Evolutionary conservation across 805 yeast genomes (phyloP), one percentile per base, ranked within the genome.

Genomic region (Ogataea trehalophila): DNA sequence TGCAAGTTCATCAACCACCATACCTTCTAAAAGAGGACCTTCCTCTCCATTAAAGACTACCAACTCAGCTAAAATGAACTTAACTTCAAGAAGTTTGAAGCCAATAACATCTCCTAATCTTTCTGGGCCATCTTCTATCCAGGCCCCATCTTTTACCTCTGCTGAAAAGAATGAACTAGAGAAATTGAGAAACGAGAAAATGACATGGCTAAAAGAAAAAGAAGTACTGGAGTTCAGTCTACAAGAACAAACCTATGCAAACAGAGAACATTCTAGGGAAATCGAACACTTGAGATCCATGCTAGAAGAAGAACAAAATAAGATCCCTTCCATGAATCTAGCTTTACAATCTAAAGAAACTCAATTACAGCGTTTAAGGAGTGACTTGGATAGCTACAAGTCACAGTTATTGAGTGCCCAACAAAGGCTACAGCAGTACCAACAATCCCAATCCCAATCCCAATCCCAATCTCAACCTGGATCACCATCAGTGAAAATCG

Each of bases 1-100:
- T 45, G 39, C 58, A 2, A 40, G 44, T n/a, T 40, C 58, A 6
- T 43, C 54, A 1, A 44, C 54, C 8, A 44, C 55, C 4, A 55
- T 84, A 17, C 91, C 91, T 4, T 72, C 85, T 3, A 85, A 85
- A 56, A 71, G 94, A 51, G 75, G 77, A 0, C 87, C 92, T 0
- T 71, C 87, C 0, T 85, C 91, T 0, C 92, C 92, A 1, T 73
- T 80, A 34, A 83, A 80, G 11, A 43, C 56, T 34, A 35, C 17
- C 17, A 43, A n/a, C 15, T 41, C 50, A 9, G 45, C 52, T 20
- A 58, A 60, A 42, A 56, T 60, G 56, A 55, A 55, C 33, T 46
- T 63, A 39, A 63, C 68, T 1, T 57, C 68, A 7, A 56, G 60
- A 41, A 51, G 63, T 3, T 46, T 64, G 36, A 57, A 54, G 17